A percentile compares a stretch with the other conserved stretches of the same genome.
phyloP scores from a whole-genome alignment of 1,284 basidiomycete genomes.

The Acaromyces ingoldii region DNA sequence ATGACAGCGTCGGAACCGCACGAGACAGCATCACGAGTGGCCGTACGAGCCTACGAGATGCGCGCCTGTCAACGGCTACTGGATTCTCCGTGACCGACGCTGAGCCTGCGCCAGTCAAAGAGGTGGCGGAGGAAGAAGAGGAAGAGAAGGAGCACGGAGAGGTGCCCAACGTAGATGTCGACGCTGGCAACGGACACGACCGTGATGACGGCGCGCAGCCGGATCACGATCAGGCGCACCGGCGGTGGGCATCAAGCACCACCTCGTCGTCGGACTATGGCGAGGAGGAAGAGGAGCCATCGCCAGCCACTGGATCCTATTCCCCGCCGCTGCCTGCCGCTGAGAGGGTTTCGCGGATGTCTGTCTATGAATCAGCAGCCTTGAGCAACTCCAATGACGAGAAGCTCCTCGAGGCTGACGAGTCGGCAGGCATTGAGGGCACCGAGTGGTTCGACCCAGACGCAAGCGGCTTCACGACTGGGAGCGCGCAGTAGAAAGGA shows the following conservation, averaged over 20 bases:
- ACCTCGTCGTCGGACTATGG: conserved; percentile 2
- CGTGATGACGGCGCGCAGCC: background rate
- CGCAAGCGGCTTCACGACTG: conserved; percentile 18
- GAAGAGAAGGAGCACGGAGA: conserved; percentile 8
- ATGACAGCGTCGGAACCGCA: no score
- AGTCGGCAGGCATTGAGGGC: conserved; percentile 7
- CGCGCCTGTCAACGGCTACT: conserved; percentile 12
- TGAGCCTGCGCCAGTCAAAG: conserved; percentile 11
- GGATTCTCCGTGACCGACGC: conserved; percentile 9
- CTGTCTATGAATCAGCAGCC: background rate
- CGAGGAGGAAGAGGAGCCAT: background rate
- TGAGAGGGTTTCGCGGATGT: background rate
- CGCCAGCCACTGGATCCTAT: background rate
- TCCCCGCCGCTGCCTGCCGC: background rate
- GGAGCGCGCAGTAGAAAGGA: no score
- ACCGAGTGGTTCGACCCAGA: conserved; percentile 38
- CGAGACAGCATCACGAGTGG: background rate
- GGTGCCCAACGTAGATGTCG: conserved; percentile 5
- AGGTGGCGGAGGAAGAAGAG: background rate
- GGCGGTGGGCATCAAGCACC: background rate
- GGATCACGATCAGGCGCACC: background rate
- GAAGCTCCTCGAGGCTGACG: background rate
- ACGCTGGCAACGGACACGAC: background rate
- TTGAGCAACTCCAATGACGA: background rate
- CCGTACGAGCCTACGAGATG: conserved; percentile 12